Evolutionary conservation across 2,329 filamentous ascomycete genomes (phyloP), one percentile per base, ranked within the genome.

Genomic region (Epichloe glyceriae): DNA sequence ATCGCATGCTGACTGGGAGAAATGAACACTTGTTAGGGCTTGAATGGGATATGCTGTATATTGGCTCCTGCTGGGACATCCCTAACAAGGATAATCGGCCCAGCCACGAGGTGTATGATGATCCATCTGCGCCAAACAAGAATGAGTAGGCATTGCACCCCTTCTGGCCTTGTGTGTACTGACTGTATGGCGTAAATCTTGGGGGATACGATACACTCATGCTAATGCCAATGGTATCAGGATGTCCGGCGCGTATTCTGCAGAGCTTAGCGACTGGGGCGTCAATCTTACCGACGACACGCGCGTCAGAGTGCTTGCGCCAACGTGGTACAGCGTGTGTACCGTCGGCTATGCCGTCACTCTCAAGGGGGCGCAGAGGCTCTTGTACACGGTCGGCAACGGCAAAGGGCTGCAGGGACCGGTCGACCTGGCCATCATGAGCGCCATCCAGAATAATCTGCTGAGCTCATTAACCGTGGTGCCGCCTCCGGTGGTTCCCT

Each of bases 11-110:
- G 26, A 30, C 26, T 30, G 11, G 11, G 26, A 30, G 26, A 30
- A 30, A 30, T 11, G 8, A 30, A 30, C 26, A 30, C 26, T 30
- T 10, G 26, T 10, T 10, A 50, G 41, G 48, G 15, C 35, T 46
- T 4, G 40, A 50, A 17, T 50, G 48, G 48, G 48, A 50, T 15
- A 33, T 50, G 20, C 14, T 50, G 4, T 50, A 50, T 22, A 39
- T 46, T 2, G 48, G 48, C 22, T 34, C 41, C 20, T 50, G 41
- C 42, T 50, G 48, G 48, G 48, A 50, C 12, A 50, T 50, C n/a
- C 48, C 48, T 3, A n/a, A 43, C 11, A 17, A 14, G 4, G 42
- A 50, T 3, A 46, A 50, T 7, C 41, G 30, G 3, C 48, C 35
- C 26, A 46, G 22, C n/a, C 34, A 45, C 40, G 40, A 50, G 20